Conservation (phyloP, 768 basidiomycete species). For the Tricholoma sp. region DNA sequence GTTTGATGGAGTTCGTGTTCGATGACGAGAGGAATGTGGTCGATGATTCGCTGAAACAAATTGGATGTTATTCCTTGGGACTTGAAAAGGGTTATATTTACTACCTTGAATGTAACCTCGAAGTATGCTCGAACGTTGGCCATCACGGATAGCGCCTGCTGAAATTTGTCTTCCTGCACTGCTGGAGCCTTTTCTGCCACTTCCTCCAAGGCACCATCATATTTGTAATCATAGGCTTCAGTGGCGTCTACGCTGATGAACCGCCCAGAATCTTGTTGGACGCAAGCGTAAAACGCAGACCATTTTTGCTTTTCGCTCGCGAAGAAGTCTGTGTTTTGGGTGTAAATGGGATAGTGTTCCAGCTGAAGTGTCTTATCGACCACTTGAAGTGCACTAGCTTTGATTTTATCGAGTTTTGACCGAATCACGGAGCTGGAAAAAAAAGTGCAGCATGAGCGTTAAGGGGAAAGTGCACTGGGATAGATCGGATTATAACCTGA, state of each 20-base stretch:
- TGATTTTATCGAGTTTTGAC: neutral
- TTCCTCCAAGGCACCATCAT: too few relatives aligned
- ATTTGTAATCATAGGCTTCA: neutral
- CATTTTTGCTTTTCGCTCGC: neutral
- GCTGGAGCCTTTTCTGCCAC: too few relatives aligned
- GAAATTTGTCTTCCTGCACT: neutral
- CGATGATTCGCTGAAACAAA: neutral
- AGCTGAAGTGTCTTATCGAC: neutral
- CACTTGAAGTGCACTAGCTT: neutral
- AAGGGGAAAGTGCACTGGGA: neutral
- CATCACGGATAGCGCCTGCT: neutral
- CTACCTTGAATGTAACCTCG: neutral
- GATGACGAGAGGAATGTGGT: neutral
- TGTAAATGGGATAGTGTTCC: neutral
- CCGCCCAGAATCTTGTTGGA: neutral
- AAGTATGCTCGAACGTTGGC: neutral
- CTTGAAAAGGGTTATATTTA: neutral
- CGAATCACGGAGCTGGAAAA: neutral
- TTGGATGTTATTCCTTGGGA: neutral
- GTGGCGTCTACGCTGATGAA: neutral
- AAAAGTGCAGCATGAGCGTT: neutral
- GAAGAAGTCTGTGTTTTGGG: neutral
- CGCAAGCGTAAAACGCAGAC: neutral
- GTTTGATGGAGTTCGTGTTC: neutral
- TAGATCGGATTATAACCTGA: conserved; percentile 20